phyloP scores from a whole-genome alignment of 2,329 filamentous ascomycete genomes.

The Diaporthe batatas region DNA sequence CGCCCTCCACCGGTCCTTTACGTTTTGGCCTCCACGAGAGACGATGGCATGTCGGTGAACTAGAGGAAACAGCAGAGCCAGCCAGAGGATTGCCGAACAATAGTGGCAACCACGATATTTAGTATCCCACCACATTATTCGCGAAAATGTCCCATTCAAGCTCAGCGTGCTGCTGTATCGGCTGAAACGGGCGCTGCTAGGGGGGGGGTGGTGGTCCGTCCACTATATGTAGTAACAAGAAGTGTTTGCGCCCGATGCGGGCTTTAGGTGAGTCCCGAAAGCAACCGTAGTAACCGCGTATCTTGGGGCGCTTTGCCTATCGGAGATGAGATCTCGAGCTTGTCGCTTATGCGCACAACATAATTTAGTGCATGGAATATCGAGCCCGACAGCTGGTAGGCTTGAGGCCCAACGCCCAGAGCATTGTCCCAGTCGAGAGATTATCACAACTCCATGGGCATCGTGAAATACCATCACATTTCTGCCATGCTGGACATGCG shows the following conservation, averaged over 20 bases:
- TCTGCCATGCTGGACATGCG: neutral
- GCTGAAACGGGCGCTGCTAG: neutral
- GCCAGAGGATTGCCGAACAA: slow-evolving; percentile 13
- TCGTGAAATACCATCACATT: neutral
- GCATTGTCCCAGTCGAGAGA: no score
- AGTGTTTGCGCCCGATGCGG: neutral
- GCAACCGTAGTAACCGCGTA: slow-evolving; percentile 27
- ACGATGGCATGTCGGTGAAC: slow-evolving; percentile 25
- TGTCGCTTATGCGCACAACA: neutral
- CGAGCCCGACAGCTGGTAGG: neutral
- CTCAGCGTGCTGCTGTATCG: neutral
- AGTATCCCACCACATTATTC: neutral
- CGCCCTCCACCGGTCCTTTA: neutral
- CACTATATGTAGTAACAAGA: neutral
- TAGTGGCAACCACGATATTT: neutral
- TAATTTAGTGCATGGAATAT: neutral
- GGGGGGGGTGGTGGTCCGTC: neutral
- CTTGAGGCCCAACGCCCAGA: no score
- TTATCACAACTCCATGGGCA: no score
- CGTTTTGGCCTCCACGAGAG: neutral
- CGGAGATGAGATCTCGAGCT: slow-evolving; percentile 26
- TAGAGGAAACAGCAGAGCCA: neutral
- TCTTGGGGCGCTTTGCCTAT: slow-evolving; percentile 10
- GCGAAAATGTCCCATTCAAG: slow-evolving; percentile 2
- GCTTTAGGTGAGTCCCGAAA: slow-evolving; percentile 1